These are phyloP conservation scores for Pyrenophora teres DNA, from an alignment of 2,329 filamentous ascomycete species.

Conservation along the genomic window DNA sequence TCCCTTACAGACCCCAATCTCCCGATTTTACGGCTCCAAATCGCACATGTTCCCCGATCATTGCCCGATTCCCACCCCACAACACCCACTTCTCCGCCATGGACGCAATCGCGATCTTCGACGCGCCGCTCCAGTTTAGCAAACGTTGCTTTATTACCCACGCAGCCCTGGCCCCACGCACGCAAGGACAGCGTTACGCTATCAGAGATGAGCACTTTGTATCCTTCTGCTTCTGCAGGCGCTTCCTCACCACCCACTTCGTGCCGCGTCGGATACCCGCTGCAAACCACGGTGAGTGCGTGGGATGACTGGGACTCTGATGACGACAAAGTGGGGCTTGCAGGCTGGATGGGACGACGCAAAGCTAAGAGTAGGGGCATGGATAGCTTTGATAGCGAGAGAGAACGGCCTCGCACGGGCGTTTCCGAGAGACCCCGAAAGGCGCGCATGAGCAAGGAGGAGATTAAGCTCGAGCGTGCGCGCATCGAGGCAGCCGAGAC, in stretches of 20 bases:
- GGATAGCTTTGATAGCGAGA: conserved; percentile 17
- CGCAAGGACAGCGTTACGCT: conserved; percentile 36
- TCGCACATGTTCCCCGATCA: conserved; percentile 18
- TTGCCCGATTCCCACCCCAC: conserved; percentile 19
- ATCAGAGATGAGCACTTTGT: conserved; percentile 35
- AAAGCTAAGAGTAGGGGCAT: conserved; percentile 18
- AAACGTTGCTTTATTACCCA: conserved; percentile 30
- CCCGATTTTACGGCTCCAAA: conserved; percentile 35
- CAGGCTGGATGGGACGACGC: conserved; percentile 29
- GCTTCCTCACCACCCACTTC: conserved; percentile 24
- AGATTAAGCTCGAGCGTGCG: conserved; percentile 2
- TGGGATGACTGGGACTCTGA: conserved; percentile 48
- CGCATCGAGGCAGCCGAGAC: conserved; percentile 4
- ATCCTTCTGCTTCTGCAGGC: conserved; percentile 24
- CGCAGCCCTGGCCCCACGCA: conserved; percentile 15
- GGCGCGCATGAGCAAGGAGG: conserved; percentile 8
- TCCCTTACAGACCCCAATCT: conserved; percentile 41
- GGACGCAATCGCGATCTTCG: conserved; percentile 26
- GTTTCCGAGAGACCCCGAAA: background rate
- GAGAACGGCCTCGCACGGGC: conserved; percentile 4
- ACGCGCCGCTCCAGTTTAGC: conserved; percentile 31
- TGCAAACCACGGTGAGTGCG: conserved; percentile 40
- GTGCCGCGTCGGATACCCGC: conserved; percentile 26
- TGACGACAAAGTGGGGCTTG: conserved; percentile 35
- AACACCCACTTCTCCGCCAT: conserved; percentile 31